Evolutionary conservation across 768 basidiomycete species (phyloP).

Genomic region (Rhodotorula kratochvilovae): DNA sequence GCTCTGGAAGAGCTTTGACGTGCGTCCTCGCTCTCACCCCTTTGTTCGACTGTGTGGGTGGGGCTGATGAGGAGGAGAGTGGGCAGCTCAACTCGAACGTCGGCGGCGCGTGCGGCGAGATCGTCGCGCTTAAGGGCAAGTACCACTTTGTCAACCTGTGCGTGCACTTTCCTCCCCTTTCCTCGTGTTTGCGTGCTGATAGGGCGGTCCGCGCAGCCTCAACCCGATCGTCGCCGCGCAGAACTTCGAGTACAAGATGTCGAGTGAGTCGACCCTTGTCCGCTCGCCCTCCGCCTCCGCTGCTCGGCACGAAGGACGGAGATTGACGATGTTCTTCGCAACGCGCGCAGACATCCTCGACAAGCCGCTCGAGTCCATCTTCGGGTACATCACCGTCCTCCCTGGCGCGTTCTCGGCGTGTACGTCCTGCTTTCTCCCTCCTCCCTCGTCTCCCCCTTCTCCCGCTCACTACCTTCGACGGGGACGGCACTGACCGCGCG

Average conservation of each 20-base stretch:
- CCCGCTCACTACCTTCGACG: conserved; percentile 50
- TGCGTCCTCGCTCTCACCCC: background rate
- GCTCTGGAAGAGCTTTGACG: conserved; percentile 41
- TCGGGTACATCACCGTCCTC: conserved; percentile 59
- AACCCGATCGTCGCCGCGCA: conserved; percentile 63
- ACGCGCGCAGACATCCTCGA: conserved; percentile 71
- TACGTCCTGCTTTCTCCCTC: conserved; percentile 53
- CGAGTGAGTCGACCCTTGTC: conserved; percentile 46
- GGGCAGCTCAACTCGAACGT: conserved; percentile 55
- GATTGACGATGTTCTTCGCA: background rate
- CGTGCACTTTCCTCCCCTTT: background rate
- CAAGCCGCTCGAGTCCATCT: conserved; percentile 72
- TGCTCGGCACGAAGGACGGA: background rate
- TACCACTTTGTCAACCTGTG: conserved; percentile 49
- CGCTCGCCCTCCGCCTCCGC: too few species aligned
- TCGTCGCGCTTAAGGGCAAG: conserved; percentile 69
- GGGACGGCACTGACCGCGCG: conserved; percentile 47
- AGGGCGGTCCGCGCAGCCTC: background rate
- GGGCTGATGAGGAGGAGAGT: too few species aligned
- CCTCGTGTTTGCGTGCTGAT: conserved; percentile 59
- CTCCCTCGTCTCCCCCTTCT: too few species aligned
- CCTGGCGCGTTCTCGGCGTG: conserved; percentile 93
- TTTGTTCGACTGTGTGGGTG: too few species aligned
- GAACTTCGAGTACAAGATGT: conserved; percentile 94
- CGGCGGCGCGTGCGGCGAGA: conserved; percentile 70